phyloP scores from a whole-genome alignment of 192 early-diverging fungal genomes.

The Piromyces sp. region DNA sequence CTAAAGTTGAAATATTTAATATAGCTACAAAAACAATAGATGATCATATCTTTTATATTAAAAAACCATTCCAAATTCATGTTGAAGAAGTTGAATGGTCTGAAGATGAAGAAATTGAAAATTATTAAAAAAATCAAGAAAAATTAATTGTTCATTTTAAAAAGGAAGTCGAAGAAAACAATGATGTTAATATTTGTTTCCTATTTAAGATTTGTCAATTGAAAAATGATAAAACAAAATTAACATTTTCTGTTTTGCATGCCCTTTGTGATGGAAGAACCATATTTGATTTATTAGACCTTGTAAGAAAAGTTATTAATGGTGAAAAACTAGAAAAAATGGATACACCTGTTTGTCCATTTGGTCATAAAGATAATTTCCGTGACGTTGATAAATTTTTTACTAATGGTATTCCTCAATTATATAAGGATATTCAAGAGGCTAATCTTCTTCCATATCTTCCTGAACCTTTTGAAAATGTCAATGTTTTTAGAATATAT shows the following conservation, averaged over 20 bases:
- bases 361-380: background rate
- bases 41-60: background rate
- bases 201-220: background rate
- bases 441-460: background rate
- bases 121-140: background rate
- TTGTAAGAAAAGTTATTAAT: background rate
- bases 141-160: background rate
- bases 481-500: background rate
- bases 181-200: background rate
- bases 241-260: background rate
- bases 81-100: background rate
- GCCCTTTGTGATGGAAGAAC: background rate
- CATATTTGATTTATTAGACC: background rate
- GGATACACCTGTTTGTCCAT: background rate
- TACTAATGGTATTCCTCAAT: too few relatives aligned
- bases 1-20: background rate
- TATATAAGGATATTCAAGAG: background rate
- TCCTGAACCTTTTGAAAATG: background rate
- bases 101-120: background rate
- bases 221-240: background rate
- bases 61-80: background rate
- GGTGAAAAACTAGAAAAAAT: background rate
- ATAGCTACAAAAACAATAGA: background rate
- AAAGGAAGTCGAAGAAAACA: background rate
- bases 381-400: too few relatives aligned